These are phyloP conservation scores for Ophiosphaerella korrae DNA, from an alignment of 2,329 filamentous ascomycete genomes.

Conservation along the genomic window DNA sequence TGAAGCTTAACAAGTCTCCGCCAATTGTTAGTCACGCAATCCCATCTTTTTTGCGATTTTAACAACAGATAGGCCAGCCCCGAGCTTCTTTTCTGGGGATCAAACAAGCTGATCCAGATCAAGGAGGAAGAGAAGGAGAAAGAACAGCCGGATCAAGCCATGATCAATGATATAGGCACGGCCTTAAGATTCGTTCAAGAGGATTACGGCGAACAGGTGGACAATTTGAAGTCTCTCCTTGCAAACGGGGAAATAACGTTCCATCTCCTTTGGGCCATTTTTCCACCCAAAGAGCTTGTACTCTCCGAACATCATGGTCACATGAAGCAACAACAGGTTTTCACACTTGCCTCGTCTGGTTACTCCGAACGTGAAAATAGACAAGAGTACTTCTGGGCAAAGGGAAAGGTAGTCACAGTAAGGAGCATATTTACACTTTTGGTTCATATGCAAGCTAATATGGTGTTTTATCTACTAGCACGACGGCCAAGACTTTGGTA, in stretches of 20 bases:
- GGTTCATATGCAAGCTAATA: no score
- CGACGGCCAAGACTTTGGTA: slow-evolving; percentile 3
- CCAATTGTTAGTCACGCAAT: neutral
- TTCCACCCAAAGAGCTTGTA: slow-evolving; percentile 1
- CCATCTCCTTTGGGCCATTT: slow-evolving; percentile 1
- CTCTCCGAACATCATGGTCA: neutral
- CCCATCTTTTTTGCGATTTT: neutral
- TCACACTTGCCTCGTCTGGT: neutral
- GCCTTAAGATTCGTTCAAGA: slow-evolving; percentile 1
- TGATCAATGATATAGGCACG: slow-evolving; percentile 3
- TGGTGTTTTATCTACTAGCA: neutral
- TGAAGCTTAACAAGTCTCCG: slow-evolving; percentile 1
- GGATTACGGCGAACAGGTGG: neutral
- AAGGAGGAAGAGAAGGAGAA: slow-evolving; percentile 2
- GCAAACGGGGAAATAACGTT: slow-evolving; percentile 1
- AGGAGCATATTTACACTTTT: no score
- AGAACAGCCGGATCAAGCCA: neutral
- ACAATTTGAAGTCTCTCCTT: neutral
- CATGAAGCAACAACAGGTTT: neutral
- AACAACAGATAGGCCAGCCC: neutral
- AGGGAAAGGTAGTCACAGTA: neutral
- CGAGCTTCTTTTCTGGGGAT: neutral
- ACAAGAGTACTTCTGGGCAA: neutral
- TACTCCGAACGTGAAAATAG: neutral
- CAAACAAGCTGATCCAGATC: neutral